Conservation (phyloP, 768 basidiomycete species). For the Imleria badia region DNA sequence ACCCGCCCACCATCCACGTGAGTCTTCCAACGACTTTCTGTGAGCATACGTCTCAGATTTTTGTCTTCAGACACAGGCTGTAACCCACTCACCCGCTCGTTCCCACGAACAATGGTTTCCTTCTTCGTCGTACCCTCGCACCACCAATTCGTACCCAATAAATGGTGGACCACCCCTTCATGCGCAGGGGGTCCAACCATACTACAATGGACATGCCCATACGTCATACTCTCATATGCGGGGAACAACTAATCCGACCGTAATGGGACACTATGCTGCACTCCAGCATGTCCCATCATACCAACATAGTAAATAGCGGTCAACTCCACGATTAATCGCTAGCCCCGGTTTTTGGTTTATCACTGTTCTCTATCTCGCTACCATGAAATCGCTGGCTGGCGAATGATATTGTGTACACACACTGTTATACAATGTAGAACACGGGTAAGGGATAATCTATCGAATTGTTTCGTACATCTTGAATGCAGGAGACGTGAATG, state of each 20-base stretch:
- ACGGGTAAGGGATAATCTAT: conserved; percentile 35
- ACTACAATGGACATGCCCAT: conserved; percentile 27
- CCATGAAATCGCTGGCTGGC: neutral
- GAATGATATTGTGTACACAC: conserved; percentile 14
- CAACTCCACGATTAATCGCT: neutral
- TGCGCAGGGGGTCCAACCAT: conserved; percentile 24
- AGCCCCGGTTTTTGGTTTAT: conserved; percentile 6
- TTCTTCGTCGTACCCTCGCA: conserved; percentile 27
- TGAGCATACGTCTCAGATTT: neutral
- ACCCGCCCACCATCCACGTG: conserved; percentile 29
- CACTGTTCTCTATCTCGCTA: conserved; percentile 1
- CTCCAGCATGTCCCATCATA: conserved; percentile 30
- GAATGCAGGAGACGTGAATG: conserved; percentile 62
- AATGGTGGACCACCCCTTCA: conserved; percentile 20
- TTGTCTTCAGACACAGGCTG: conserved; percentile 10
- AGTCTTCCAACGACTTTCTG: neutral
- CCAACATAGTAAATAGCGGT: conserved; percentile 28
- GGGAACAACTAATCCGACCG: conserved; percentile 14
- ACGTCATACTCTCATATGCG: conserved; percentile 31
- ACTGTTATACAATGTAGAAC: conserved; percentile 28
- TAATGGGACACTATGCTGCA: conserved; percentile 25
- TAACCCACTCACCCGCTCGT: conserved; percentile 15
- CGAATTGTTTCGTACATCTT: conserved; percentile 81
- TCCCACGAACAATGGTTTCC: conserved; percentile 26
- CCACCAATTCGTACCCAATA: conserved; percentile 14